phyloP scores from a whole-genome alignment of 192 early-diverging fungal genomes.

The Geranomyces variabilis region DNA sequence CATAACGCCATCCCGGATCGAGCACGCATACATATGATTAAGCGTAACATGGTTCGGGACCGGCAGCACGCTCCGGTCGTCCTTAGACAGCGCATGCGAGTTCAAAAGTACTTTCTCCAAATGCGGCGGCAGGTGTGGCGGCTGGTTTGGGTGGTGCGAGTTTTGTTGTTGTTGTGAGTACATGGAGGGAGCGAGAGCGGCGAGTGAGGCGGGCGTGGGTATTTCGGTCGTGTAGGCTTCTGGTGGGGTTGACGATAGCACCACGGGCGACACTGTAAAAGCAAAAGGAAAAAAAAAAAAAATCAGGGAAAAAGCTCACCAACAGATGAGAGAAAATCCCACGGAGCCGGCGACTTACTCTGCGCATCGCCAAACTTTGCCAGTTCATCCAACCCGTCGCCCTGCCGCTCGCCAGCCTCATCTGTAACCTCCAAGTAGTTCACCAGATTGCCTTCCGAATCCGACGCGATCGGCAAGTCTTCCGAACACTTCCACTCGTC shows the following conservation, averaged over 20 bases:
- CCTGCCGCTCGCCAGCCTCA: conserved; percentile 68
- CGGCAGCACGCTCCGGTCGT: conserved; percentile 82
- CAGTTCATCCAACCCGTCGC: conserved; percentile 53
- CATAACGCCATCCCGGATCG: conserved; percentile 94
- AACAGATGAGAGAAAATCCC: neutral
- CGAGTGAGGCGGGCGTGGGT: conserved; percentile 37
- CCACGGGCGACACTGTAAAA: conserved; percentile 16
- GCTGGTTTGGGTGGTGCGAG: conserved; percentile 34
- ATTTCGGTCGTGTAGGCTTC: conserved; percentile 66
- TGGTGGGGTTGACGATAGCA: conserved; percentile 59
- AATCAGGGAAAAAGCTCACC: neutral
- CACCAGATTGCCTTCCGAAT: conserved; percentile 93
- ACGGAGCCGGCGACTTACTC: too few species aligned
- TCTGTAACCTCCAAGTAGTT: conserved; percentile 88
- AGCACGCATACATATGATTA: conserved; percentile 96
- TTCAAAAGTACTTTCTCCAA: conserved; percentile 92
- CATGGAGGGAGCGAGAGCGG: neutral
- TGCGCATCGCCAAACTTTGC: conserved; percentile 16
- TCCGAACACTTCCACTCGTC: conserved; percentile 97
- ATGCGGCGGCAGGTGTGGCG: conserved; percentile 83
- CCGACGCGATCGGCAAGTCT: conserved; percentile 85
- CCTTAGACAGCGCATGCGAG: conserved; percentile 41
- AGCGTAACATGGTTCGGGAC: conserved; percentile 91
- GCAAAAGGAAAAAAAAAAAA: neutral
- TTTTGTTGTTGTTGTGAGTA: conserved; percentile 3